Evolutionary conservation across 768 basidiomycete species (phyloP).

Genomic region (Leccinum broughii): DNA sequence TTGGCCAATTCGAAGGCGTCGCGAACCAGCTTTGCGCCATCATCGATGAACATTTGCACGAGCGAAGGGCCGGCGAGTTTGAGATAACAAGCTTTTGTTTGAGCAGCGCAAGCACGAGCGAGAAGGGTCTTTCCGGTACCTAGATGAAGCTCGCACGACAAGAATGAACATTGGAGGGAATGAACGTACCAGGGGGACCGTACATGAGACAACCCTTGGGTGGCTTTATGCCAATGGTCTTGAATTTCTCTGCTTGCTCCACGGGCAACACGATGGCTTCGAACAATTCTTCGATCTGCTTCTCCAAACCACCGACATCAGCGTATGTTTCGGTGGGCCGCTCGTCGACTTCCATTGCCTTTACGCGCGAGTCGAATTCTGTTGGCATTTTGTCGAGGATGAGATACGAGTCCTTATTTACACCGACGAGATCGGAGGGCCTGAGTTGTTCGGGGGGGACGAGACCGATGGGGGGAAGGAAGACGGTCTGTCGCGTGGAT

Average conservation of each 20-base stretch:
- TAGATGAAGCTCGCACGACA: constrained; percentile 24
- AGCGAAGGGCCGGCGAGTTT: constrained; percentile 97
- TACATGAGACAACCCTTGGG: constrained; percentile 99
- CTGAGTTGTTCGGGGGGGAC: constrained; percentile 89
- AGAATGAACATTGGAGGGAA: background rate
- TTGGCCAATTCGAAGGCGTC: constrained; percentile 98
- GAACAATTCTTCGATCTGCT: constrained; percentile 98
- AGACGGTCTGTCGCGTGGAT: constrained; percentile 96
- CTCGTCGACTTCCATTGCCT: constrained; percentile 99
- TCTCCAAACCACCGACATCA: constrained; percentile 97
- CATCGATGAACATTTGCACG: constrained; percentile 99
- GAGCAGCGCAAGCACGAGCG: constrained; percentile 96
- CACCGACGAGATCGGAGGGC: constrained; percentile 94
- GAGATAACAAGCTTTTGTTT: constrained; percentile 96
- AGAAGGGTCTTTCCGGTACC: constrained; percentile 97
- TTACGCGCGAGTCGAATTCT: constrained; percentile 97
- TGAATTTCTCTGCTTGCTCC: constrained; percentile 98
- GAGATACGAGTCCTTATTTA: constrained; percentile 99
- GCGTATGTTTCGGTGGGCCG: constrained; percentile 96
- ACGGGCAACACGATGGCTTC: constrained; percentile 98
- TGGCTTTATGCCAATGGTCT: constrained; percentile 95
- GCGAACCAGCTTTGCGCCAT: constrained; percentile 97
- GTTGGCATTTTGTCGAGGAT: constrained; percentile 93
- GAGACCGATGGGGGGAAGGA: constrained; percentile 96
- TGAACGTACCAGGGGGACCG: constrained; percentile 81